Evolutionary conservation across 2,329 filamentous ascomycete genomes (phyloP), one percentile per base, ranked within the genome.

Genomic region (Apiospora saccharicola): DNA sequence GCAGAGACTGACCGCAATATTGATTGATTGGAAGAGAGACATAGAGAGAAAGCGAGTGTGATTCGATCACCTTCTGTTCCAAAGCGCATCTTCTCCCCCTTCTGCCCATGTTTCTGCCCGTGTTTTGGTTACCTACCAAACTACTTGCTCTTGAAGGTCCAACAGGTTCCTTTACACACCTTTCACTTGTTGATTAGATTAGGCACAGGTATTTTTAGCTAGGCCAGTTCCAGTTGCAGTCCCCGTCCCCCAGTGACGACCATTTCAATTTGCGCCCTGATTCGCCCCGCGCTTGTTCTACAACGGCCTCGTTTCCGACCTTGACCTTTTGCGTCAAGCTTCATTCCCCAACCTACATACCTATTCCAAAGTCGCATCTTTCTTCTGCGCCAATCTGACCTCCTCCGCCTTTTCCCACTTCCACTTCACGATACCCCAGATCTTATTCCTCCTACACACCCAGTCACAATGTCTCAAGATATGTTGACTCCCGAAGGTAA

Each of bases 401-500:
- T 68, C 67, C 67, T 68, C 67, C 67, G 67, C 67, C 41, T 46
- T 68, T 68, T 68, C 41, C n/a, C 67, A 46, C 67, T 68, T 26
- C 14, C 44, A 46, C 26, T 68, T 47, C 44, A 47, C 41, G 67
- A 68, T 68, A 68, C 67, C 67, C 67, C 67, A 68, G 24, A 68
- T 30, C 44, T 19, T 4, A 30, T 47, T 34, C 57, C 57, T 41
- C 26, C 30, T 37, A 68, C 64, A 41, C n/a, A 47, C 44, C n/a
- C 14, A 68, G 61, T 43, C 30, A 71, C 69, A 5, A 73, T 73
- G 72, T 73, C 72, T 30, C 67, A 41, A 14, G 72, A 73, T 49
- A 67, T 73, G 69, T 70, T 69, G 69, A 74, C 72, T 53, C 73
- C 73, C 70, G 70, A 74, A 71, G 73, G 73, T 70, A 44, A 51